Base-by-base conservation (phyloP, 2,329 filamentous ascomycete genomes). In the Helminthosporium solani region DNA sequence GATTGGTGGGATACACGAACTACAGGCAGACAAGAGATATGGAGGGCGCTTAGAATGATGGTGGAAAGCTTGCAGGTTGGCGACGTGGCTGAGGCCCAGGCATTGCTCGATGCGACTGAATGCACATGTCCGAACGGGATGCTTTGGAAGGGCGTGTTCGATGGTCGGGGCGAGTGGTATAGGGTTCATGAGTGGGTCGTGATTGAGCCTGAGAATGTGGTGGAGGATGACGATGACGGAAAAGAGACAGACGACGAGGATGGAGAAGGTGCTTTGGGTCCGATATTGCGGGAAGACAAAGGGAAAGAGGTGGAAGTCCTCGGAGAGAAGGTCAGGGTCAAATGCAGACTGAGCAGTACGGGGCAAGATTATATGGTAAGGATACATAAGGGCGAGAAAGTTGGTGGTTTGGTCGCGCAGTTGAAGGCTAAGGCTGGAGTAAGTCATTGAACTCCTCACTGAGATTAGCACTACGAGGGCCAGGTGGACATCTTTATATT, bases 1-100 rank as follows among this genome's bases (percentile, higher is more conserved):
- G 90, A 90, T 51, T 96, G 95, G 76, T 97, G 95, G 70, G 90
- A 96, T 50, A 96, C 91, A 1, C 78, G 90, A 37, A 88, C 95
- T 14, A 87, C 86, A 0, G 90, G 90, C 2, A 79, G 83, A 3
- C 62, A 78, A 3, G 88, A 96, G 68, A 80, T 94, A 20, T 97
- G 92, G 92, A 82, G 82, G 57, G 85, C 88, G 0, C 70, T 96
- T 12, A 79, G 79, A 36, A 75, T 83, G 1, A 86, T 85, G 0
- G 76, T 90, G 15, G 80, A 87, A 50, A 73, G 88, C 6, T 67
- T 96, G 50, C 86, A 86, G 73, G 58, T 64, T 0, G 76, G 73
- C 0, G 64, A 74, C 23, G 55, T 76, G 30, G 64, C 62, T 27
- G 70, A 72, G 37, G 91, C 91, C 6, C 90, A 96, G 73, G 82